Conservation (phyloP, 1,284 basidiomycete genomes). For the Puccinia polysora region DNA sequence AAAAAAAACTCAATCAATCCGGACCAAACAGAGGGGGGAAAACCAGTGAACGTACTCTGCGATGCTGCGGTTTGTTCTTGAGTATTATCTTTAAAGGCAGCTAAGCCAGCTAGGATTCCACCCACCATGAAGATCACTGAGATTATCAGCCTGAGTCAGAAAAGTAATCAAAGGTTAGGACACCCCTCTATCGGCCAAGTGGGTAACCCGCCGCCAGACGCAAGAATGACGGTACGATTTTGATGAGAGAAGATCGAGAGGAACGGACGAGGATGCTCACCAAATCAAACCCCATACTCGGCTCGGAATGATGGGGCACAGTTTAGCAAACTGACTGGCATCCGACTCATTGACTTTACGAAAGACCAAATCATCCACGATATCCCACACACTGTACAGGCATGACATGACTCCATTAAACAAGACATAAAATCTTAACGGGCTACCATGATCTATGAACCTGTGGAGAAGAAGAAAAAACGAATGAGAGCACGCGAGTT, state of each 20-base stretch:
- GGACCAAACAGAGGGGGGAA: too few relatives aligned
- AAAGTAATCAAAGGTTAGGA: too few relatives aligned
- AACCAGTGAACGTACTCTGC: conserved; percentile 57
- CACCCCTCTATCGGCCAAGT: too few relatives aligned
- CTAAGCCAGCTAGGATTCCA: conserved; percentile 64
- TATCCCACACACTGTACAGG: conserved; percentile 64
- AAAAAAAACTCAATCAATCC: too few relatives aligned
- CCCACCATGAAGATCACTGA: conserved; percentile 75
- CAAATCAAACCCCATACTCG: conserved; percentile 54
- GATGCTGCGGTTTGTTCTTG: conserved; percentile 64
- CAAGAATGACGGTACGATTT: too few relatives aligned
- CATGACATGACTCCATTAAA: conserved; percentile 95
- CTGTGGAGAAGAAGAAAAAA: conserved; percentile 42
- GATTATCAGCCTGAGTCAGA: conserved; percentile 77
- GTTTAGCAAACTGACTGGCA: conserved; percentile 78
- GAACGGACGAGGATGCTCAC: too few relatives aligned
- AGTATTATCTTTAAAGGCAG: conserved; percentile 22
- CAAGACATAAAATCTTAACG: conserved; percentile 63
- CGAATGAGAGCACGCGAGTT: background rate
- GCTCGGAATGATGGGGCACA: conserved; percentile 64
- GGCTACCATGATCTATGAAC: conserved; percentile 46
- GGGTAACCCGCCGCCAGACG: too few relatives aligned
- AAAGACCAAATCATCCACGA: conserved; percentile 74
- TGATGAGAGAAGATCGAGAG: too few relatives aligned
- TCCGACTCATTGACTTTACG: conserved; percentile 89